phyloP scores from a whole-genome alignment of 2,329 filamentous ascomycete species.

The Ophiostoma sp. region DNA sequence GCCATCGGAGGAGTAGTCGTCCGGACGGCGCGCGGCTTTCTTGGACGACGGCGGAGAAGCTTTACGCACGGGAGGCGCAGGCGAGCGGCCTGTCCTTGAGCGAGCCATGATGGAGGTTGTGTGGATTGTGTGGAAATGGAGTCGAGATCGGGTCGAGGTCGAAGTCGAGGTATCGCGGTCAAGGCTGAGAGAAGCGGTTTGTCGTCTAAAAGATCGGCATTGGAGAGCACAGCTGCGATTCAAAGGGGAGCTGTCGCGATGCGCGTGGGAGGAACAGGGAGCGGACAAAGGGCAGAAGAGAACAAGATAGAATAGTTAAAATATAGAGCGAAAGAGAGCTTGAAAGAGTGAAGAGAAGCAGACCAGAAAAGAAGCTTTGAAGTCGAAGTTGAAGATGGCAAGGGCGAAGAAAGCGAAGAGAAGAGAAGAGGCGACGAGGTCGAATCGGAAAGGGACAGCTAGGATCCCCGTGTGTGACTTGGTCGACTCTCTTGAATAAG shows the following conservation, averaged over 20 bases:
- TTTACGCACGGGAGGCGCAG: not conserved
- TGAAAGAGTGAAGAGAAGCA: constrained; percentile 11
- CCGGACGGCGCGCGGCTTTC: constrained; percentile 27
- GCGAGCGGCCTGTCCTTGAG: constrained; percentile 15
- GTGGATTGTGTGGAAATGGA: not conserved
- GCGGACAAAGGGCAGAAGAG: not conserved
- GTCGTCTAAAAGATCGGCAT: constrained; percentile 9
- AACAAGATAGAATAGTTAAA: not conserved
- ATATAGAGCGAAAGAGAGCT: not conserved
- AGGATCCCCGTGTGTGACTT: not conserved
- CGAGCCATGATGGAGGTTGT: constrained; percentile 7
- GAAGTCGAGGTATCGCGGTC: not conserved
- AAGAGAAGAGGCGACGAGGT: constrained; percentile 3
- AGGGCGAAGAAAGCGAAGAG: constrained; percentile 1
- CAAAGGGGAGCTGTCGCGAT: not conserved
- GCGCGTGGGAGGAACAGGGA: not conserved
- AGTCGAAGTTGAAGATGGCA: not conserved
- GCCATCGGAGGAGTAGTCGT: constrained; percentile 68
- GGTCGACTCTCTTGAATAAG: constrained; percentile 1
- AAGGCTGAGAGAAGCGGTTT: not conserved
- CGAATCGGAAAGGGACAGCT: constrained; percentile 2
- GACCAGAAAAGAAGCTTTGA: not conserved
- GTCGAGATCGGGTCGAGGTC: not conserved
- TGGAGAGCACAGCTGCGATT: not conserved
- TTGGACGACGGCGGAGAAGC: constrained; percentile 21